A percentile compares a stretch with the other conserved stretches of the same genome.
phyloP scores from a whole-genome alignment of 768 basidiomycete species.

The Russula lepida region DNA sequence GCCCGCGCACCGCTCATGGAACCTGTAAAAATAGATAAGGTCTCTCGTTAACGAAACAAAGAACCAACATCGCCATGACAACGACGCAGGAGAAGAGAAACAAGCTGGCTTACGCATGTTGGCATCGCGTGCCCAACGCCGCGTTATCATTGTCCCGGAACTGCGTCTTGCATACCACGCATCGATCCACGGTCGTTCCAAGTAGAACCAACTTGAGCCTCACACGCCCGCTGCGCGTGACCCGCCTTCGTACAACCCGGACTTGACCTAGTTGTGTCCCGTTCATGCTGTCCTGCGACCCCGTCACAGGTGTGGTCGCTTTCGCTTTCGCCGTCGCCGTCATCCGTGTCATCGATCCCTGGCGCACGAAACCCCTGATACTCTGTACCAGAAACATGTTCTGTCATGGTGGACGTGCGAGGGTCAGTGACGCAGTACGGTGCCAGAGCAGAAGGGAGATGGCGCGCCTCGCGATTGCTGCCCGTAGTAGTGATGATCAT shows the following conservation, averaged over 20 bases:
- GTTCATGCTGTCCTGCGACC: background rate
- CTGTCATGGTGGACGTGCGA: slow-evolving; percentile 6
- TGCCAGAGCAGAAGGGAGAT: slow-evolving; percentile 7
- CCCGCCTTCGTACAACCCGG: slow-evolving; percentile 16
- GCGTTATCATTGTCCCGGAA: slow-evolving; percentile 17
- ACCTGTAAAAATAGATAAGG: background rate
- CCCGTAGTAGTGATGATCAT: background rate
- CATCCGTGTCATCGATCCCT: background rate
- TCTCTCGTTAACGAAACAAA: background rate
- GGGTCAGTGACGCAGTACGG: slow-evolving; percentile 1
- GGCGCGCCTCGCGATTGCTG: slow-evolving; percentile 15
- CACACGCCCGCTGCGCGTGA: slow-evolving; percentile 20
- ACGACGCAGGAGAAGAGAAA: background rate
- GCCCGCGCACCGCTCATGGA: slow-evolving; percentile 20
- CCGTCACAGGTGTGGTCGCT: background rate
- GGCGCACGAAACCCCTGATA: background rate
- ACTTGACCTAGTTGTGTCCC: slow-evolving; percentile 17
- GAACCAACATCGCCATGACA: background rate
- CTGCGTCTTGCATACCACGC: slow-evolving; percentile 17
- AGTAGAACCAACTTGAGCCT: slow-evolving; percentile 20
- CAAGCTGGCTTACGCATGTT: slow-evolving; percentile 18
- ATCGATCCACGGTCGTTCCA: slow-evolving; percentile 19
- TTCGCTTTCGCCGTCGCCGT: background rate
- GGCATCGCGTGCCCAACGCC: slow-evolving; percentile 12
- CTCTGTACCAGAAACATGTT: slow-evolving; percentile 4